phyloP scores from a whole-genome alignment of 345 rosid species.

The Populus ilicifolia region DNA sequence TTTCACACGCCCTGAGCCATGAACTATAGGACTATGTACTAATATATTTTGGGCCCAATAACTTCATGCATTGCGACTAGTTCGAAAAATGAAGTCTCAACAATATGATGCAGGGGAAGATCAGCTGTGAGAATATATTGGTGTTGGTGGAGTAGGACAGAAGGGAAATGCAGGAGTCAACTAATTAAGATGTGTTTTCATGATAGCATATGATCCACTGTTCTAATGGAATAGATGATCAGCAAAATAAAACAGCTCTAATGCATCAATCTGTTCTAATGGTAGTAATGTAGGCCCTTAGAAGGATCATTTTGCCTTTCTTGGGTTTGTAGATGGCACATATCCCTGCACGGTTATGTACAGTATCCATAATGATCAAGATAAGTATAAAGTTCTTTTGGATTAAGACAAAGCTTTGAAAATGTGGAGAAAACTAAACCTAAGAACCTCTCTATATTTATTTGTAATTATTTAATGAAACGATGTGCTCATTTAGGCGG shows the following conservation, averaged over 20 bases:
- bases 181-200: conserved; percentile 11
- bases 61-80: neutral
- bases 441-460: neutral
- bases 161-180: conserved; percentile 14
- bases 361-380: conserved; percentile 17
- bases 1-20: neutral
- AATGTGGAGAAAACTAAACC: neutral
- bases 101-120: neutral
- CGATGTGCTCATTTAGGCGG: neutral
- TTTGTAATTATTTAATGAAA: neutral
- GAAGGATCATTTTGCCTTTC: conserved; percentile 18
- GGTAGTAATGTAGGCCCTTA: conserved; percentile 8
- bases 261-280: conserved; percentile 12
- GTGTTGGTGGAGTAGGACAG: conserved; percentile 1
- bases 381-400: neutral
- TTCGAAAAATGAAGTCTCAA: neutral
- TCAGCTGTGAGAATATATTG: neutral
- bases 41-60: neutral
- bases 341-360: conserved; percentile 6
- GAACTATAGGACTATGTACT: neutral
- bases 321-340: neutral
- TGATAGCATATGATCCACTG: neutral
- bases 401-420: neutral
- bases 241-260: neutral
- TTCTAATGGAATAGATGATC: too few relatives aligned